Evolutionary conservation across 2,329 filamentous ascomycete genomes (phyloP).

Genomic region (Claviceps purpurea): DNA sequence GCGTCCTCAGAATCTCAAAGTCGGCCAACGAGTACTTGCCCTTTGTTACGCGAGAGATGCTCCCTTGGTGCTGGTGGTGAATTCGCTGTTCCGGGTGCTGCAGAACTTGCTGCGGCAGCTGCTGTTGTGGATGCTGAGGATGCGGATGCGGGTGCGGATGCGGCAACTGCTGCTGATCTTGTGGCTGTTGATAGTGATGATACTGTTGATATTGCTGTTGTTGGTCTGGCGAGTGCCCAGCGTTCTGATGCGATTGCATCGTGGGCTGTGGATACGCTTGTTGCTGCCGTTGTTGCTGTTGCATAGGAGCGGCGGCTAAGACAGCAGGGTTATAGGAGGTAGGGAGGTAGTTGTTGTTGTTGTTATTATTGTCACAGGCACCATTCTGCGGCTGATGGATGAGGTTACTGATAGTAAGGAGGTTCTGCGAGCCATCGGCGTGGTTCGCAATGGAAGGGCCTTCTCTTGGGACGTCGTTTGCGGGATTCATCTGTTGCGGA

Average conservation of each 20-base stretch:
- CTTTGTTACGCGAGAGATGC: constrained; percentile 59
- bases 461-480: constrained; percentile 11
- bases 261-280: constrained; percentile 15
- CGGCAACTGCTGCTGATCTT: constrained; percentile 9
- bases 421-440: constrained; percentile 45
- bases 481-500: constrained; percentile 11
- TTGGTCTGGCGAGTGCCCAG: constrained; percentile 8
- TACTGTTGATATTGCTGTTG: constrained; percentile 10
- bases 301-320: constrained; percentile 17
- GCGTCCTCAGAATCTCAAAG: constrained; percentile 78
- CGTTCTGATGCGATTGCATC: constrained; percentile 14
- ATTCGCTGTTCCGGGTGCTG: constrained; percentile 16
- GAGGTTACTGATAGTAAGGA: constrained; percentile 71
- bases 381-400: constrained; percentile 47
- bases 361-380: constrained; percentile 17
- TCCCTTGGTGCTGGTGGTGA: constrained; percentile 19
- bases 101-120: constrained; percentile 6
- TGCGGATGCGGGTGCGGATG: constrained; percentile 14
- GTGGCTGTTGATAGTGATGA: constrained; percentile 15
- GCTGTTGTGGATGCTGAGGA: constrained; percentile 11
- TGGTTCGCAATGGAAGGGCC: constrained; percentile 12
- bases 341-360: constrained; percentile 9
- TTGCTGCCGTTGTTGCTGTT: constrained; percentile 28
- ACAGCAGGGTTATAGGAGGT: constrained; percentile 14
- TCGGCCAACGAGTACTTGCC: constrained; percentile 92